These are phyloP conservation scores for Phytopythium boreale DNA, from an alignment of 352 stramenopile species.

Conservation along the genomic window DNA sequence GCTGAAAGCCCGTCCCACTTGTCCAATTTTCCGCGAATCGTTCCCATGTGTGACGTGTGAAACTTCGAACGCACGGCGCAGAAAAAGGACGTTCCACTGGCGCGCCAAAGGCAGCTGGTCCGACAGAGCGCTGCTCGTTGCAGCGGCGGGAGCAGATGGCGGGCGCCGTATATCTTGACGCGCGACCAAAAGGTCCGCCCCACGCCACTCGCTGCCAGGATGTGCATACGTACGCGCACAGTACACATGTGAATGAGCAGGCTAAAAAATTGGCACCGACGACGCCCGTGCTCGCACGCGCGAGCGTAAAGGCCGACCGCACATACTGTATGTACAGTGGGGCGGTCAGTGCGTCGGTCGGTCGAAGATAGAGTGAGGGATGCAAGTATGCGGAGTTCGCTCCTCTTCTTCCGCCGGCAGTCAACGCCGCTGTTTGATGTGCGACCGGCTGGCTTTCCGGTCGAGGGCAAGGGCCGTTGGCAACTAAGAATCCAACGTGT, in stretches of 20 bases:
- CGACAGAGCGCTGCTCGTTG: not conserved
- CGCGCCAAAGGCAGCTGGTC: not conserved
- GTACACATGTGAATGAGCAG: not conserved
- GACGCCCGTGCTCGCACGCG: not conserved
- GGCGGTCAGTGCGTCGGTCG: no score
- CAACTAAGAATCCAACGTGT: not conserved
- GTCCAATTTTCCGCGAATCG: not conserved
- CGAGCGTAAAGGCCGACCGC: not conserved
- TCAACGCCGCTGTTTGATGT: not conserved
- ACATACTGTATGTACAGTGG: not conserved
- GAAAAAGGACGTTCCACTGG: not conserved
- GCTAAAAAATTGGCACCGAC: not conserved
- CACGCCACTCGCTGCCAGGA: not conserved
- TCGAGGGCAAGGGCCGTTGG: not conserved
- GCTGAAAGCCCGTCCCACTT: not conserved
- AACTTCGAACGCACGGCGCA: not conserved
- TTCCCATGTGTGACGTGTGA: not conserved
- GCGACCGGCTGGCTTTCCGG: not conserved
- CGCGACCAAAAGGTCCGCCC: constrained; percentile 1
- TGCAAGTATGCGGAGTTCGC: not conserved
- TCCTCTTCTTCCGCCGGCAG: not conserved
- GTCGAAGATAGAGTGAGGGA: not conserved
- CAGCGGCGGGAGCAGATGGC: constrained; percentile 4
- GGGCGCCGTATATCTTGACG: not conserved
- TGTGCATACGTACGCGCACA: not conserved